A percentile compares a stretch with the other conserved stretches of the same genome.
Conservation (phyloP, 768 basidiomycete species). For the Boletus edulis region DNA sequence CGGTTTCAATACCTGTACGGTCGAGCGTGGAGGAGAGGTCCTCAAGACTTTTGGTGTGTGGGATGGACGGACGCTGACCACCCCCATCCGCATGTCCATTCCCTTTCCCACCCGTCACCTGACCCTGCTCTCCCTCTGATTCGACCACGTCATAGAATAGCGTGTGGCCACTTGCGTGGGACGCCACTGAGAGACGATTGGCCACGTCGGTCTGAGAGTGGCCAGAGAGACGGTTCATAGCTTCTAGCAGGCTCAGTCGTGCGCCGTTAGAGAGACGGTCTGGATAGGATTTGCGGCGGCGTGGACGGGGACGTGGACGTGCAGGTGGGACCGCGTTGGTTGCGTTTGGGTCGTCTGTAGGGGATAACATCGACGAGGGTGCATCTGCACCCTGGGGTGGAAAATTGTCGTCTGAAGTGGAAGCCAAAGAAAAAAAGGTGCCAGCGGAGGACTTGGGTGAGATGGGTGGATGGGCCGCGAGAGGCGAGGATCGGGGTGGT, state of each 20-base stretch:
- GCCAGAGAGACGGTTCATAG: slow-evolving; percentile 17
- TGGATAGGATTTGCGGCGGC: slow-evolving; percentile 24
- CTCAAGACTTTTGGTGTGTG: slow-evolving; percentile 25
- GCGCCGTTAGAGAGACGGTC: slow-evolving; percentile 21
- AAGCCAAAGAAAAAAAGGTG: slow-evolving; percentile 24
- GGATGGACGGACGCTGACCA: background rate
- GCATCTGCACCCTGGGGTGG: background rate
- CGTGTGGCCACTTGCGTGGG: slow-evolving; percentile 26
- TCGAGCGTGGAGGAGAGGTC: slow-evolving; percentile 19
- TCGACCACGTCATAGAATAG: slow-evolving; percentile 25
- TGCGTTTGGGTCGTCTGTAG: background rate
- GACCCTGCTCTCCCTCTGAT: background rate
- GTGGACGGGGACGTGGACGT: slow-evolving; percentile 14
- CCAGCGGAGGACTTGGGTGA: slow-evolving; percentile 29
- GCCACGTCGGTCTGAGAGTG: slow-evolving; percentile 3
- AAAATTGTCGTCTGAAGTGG: slow-evolving; percentile 19
- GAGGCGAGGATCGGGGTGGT: slow-evolving; percentile 15
- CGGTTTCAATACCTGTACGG: slow-evolving; percentile 18
- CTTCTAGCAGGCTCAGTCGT: slow-evolving; percentile 28
- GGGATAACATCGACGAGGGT: no score
- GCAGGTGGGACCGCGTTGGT: background rate
- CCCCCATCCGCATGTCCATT: background rate
- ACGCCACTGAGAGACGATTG: slow-evolving; percentile 24
- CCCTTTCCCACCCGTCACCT: background rate
- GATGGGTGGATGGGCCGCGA: slow-evolving; percentile 9